Base-by-base conservation (phyloP, 2,329 filamentous ascomycete species). In the Aspergillus caelatus region DNA sequence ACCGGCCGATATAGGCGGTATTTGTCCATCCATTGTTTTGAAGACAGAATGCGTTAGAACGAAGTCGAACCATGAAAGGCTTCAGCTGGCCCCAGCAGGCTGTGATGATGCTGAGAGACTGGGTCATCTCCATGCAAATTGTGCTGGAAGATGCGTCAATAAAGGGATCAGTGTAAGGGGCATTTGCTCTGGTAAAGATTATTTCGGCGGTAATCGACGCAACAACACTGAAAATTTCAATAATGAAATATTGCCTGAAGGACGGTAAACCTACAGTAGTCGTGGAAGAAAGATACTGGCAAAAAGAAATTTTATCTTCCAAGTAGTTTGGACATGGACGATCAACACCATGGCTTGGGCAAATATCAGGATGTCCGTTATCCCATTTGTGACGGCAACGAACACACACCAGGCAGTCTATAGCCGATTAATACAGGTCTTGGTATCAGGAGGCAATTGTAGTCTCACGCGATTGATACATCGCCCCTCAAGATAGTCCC, bases 51-150 rank as follows among this genome's bases (percentile, higher is more conserved):
- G 65, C 67, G 41, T 65, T 68, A 10, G 67, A 69, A 36, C 64
- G 62, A 54, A 70, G 58, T 60, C 65, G 68, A 16, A 64, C 65
- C 19, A 72, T 58, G 58, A 71, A 72, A 10, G 68, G 70, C 21
- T 63, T 71, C 4, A 72, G 53, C 52, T 71, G 68, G 12, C 62
- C 64, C 68, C 67, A 71, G 57, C 65, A 70, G 26, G 70, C 70
- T 0, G 70, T 70, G 36, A 71, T 64, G 19, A 72, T 72, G 55
- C 70, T 71, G 3, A 68, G 52, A 30, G 65, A 70, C 46, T 72
- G 70, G 12, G 66, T 62, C 2, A 66, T 43, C 21, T 65, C 61
- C 45, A 63, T 60, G 16, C 66, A 61, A 16, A 71, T 67, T 8
- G 67, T 70, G 34, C 62, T 60, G 11, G 67, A 48, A 45, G 62